Evolutionary conservation across 352 stramenopile species (phyloP), one percentile per base, ranked within the genome.

Genomic region (Globisporangium yorkense): DNA sequence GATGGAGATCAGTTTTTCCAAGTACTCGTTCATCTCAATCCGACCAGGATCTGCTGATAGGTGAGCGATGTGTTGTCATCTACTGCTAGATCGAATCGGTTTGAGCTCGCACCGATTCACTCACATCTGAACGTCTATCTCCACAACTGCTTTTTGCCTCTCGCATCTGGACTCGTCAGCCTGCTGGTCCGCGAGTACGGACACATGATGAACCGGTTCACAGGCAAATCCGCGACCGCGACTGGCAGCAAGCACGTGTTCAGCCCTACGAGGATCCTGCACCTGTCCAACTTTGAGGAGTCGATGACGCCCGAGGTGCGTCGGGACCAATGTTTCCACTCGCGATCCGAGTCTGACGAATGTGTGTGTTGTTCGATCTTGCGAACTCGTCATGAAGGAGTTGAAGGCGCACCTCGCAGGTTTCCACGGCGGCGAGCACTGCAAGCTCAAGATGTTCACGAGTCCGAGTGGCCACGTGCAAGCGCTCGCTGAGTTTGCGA

Each of bases 1-100:
- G 46, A 65, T 87, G 29, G 74, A 87, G 62, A 80, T 87, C 61
- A 78, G 71, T 33, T 83, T 80, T 59, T 87, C 77, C 47, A 85
- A 81, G 57, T 68, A 87, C 63, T 67, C 59, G 48, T 75, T 69
- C 54, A 84, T 85, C 45, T 71, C 72, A 3, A 70, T 72, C 20
- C 71, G 64, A 18, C 61, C 67, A 5, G 58, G 56, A 6, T 39
- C 39, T 1, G 21, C 48, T 13, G 63, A 70, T 2, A 57, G 51
- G 51, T 66, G 24, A 20, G 63, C 33, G 5, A 15, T 43, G 10
- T 12, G 12, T 12, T 37, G 33, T 10, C 0, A 5, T 37, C 33
- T 37, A 37, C 33, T 37, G 33, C 33, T 10, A 10, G 33, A 10
- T 37, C 33, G 33, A 10, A 37, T 37, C 1, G 6, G 37, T 18